Evolutionary conservation across 129 eudicot genomes (phyloP).

Genomic region (Smallanthus sonchifolius): DNA sequence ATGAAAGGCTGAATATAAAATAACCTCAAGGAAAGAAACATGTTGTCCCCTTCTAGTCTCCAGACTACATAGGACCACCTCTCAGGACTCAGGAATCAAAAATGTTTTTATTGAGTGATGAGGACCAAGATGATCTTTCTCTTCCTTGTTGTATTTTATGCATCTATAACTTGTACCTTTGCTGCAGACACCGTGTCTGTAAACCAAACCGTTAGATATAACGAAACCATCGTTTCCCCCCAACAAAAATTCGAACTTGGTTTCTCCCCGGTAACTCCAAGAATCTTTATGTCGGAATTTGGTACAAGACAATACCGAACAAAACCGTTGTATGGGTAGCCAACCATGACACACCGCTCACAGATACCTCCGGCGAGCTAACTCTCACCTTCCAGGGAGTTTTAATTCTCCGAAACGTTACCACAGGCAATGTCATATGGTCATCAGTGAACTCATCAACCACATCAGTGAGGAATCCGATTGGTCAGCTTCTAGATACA

Average conservation of each 20-base stretch:
- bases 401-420: constrained; percentile 9
- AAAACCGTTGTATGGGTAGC: constrained; percentile 37
- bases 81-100: too few species aligned
- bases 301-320: constrained; percentile 32
- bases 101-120: too few species aligned
- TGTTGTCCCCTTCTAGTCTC: too few species aligned
- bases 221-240: constrained; percentile 16
- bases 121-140: too few species aligned
- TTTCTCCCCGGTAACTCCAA: constrained; percentile 13
- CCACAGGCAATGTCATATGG: constrained; percentile 22
- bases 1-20: too few species aligned
- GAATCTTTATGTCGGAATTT: constrained; percentile 34
- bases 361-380: constrained; percentile 9
- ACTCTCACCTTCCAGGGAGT: constrained; percentile 4
- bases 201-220: constrained; percentile 5
- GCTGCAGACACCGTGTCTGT: constrained; percentile 7
- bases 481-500: constrained; percentile 35
- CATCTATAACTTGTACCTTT: too few species aligned
- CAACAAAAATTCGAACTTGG: constrained; percentile 17
- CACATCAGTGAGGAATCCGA: neutral
- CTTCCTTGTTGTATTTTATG: too few species aligned
- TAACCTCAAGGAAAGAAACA: too few species aligned
- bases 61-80: too few species aligned
- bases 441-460: constrained; percentile 26
- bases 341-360: constrained; percentile 36